A percentile compares a stretch with the other conserved stretches of the same genome.
Conservation (phyloP, 2,329 filamentous ascomycete genomes). For the Didymella pomorum region DNA sequence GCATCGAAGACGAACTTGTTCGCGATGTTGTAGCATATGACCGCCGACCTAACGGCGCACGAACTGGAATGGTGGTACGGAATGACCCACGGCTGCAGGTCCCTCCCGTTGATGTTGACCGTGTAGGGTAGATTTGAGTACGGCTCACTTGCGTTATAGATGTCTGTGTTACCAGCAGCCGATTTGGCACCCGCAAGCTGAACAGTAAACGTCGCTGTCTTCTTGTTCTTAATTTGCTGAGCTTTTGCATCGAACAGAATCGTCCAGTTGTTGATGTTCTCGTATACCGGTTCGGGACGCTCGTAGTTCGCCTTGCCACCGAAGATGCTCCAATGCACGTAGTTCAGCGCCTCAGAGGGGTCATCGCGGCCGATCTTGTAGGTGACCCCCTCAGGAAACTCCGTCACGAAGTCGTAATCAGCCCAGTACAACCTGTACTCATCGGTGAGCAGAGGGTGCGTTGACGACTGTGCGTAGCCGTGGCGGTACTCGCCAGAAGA, state of each 20-base stretch:
- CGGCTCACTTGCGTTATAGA: slow-evolving; percentile 62
- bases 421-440: slow-evolving; percentile 69
- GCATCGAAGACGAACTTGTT: slow-evolving; percentile 68
- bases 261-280: slow-evolving; percentile 44
- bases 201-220: slow-evolving; percentile 66
- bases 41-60: slow-evolving; percentile 67
- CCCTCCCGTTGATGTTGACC: slow-evolving; percentile 57
- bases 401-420: slow-evolving; percentile 64
- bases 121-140: slow-evolving; percentile 63
- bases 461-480: slow-evolving; percentile 60
- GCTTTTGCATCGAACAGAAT: slow-evolving; percentile 24
- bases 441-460: slow-evolving; percentile 61
- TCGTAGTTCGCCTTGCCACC: slow-evolving; percentile 62
- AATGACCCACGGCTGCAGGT: slow-evolving; percentile 63
- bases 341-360: slow-evolving; percentile 63
- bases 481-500: slow-evolving; percentile 67
- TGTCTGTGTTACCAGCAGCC: slow-evolving; percentile 68
- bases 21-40: slow-evolving; percentile 68
- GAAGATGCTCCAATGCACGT: slow-evolving; percentile 71
- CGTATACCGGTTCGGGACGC: slow-evolving; percentile 54
- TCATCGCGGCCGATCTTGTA: slow-evolving; percentile 65
- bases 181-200: slow-evolving; percentile 70
- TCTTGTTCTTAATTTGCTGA: slow-evolving; percentile 50
- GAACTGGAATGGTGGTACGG: slow-evolving; percentile 67
- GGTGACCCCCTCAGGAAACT: slow-evolving; percentile 66